phyloP scores from a whole-genome alignment of 2,329 filamentous ascomycete species.

The Pleomassaria siparia region DNA sequence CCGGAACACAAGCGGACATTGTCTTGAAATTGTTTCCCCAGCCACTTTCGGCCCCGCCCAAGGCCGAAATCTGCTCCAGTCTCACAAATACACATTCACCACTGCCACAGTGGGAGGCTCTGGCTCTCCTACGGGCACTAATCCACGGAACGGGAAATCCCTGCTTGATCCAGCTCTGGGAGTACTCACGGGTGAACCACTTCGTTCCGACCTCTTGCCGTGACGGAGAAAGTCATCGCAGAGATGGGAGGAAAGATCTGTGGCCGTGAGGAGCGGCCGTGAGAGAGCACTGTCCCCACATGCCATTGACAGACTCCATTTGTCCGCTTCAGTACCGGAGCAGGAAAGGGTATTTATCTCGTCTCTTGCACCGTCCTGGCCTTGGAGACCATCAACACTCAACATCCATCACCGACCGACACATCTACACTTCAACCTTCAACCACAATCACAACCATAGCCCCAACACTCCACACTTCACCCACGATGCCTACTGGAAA shows the following conservation, averaged over 20 bases:
- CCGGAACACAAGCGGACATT: too few relatives aligned
- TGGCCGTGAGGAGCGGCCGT: conserved; percentile 23
- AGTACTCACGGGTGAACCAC: conserved; percentile 24
- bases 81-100: conserved; percentile 2
- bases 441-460: conserved; percentile 14
- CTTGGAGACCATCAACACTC: conserved; percentile 20
- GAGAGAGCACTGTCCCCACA: conserved; percentile 15
- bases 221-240: conserved; percentile 18
- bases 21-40: conserved; percentile 17
- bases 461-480: conserved; percentile 20
- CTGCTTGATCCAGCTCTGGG: conserved; percentile 30
- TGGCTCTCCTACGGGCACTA: conserved; percentile 35
- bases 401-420: conserved; percentile 8
- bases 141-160: conserved; percentile 23
- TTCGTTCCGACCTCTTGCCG: conserved; percentile 32
- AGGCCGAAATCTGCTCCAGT: conserved; percentile 22
- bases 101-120: conserved; percentile 18
- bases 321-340: conserved; percentile 38
- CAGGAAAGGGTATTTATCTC: conserved; percentile 34
- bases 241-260: conserved; percentile 21
- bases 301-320: conserved; percentile 24
- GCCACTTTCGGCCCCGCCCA: conserved; percentile 31
- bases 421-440: conserved; percentile 16
- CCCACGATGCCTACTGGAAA: conserved; percentile 38
- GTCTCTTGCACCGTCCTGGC: conserved; percentile 14